Evolutionary conservation across 345 rosid species (phyloP).

Genomic region (Camelina laxa): DNA sequence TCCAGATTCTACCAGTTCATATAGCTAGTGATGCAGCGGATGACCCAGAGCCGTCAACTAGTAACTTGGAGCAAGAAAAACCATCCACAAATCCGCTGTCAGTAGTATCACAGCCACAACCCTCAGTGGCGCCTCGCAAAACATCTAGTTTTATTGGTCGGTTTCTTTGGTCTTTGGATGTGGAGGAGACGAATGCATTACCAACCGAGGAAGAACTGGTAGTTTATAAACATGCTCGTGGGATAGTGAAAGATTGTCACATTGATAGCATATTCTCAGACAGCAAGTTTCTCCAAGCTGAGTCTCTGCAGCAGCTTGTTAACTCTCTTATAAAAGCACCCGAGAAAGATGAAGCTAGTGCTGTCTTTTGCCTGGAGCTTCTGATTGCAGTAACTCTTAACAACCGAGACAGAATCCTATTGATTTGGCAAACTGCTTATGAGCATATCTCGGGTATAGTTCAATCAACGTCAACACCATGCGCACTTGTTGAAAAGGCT

Average conservation of each 20-base stretch:
- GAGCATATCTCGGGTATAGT: slow-evolving; percentile 66
- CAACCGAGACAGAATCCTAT: slow-evolving; percentile 75
- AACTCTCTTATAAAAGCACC: slow-evolving; percentile 61
- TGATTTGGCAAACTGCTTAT: slow-evolving; percentile 71
- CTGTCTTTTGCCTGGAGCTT: slow-evolving; percentile 73
- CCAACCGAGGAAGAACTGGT: slow-evolving; percentile 67
- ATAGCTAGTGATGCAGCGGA: slow-evolving; percentile 65
- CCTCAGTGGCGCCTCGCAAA: slow-evolving; percentile 48
- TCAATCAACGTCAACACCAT: slow-evolving; percentile 63
- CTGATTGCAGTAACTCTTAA: slow-evolving; percentile 66
- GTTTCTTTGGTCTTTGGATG: slow-evolving; percentile 70
- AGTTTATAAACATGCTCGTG: slow-evolving; percentile 55
- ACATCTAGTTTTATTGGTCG: slow-evolving; percentile 70
- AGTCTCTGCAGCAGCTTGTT: slow-evolving; percentile 66
- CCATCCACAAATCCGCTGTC: slow-evolving; percentile 44
- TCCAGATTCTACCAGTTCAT: slow-evolving; percentile 65
- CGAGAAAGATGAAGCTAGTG: slow-evolving; percentile 55
- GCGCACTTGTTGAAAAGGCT: slow-evolving; percentile 67
- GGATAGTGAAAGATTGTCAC: slow-evolving; percentile 61
- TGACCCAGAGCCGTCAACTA: slow-evolving; percentile 56
- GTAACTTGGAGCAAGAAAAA: slow-evolving; percentile 50
- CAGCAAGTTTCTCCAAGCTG: slow-evolving; percentile 78
- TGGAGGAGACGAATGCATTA: slow-evolving; percentile 63
- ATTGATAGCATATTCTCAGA: slow-evolving; percentile 72
- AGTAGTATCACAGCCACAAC: slow-evolving; percentile 39